Evolutionary conservation across 805 yeast species (phyloP).

Genomic region (Kuraishia molischiana): DNA sequence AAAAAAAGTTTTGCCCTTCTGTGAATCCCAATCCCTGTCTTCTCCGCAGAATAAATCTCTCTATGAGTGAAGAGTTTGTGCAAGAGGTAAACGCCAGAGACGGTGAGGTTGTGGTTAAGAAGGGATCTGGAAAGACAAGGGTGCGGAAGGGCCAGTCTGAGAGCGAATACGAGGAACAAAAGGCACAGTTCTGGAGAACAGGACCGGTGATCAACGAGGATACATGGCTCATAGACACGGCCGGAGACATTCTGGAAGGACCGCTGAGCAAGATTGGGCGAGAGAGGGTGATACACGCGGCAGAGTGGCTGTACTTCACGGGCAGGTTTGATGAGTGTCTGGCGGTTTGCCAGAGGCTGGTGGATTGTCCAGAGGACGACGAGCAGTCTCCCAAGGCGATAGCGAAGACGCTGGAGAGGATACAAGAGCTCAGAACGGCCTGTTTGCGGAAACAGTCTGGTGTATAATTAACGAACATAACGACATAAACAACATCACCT

Average conservation of each 20-base stretch:
- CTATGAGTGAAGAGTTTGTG: no score
- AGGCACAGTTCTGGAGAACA: constrained; percentile 30
- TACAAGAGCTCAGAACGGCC: constrained; percentile 31
- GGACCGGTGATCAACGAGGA: constrained; percentile 52
- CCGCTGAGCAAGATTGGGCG: constrained; percentile 39
- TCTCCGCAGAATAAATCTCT: no score
- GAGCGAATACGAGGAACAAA: constrained; percentile 50
- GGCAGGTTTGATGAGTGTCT: constrained; percentile 44
- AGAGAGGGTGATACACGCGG: constrained; percentile 42
- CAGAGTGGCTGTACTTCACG: constrained; percentile 54
- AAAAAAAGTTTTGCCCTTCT: no score
- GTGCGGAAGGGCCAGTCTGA: constrained; percentile 63
- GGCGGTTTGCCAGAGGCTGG: constrained; percentile 27
- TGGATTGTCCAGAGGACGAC: constrained; percentile 11
- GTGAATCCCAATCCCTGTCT: no score
- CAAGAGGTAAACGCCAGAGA: no score
- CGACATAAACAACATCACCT: background rate
- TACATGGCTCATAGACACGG: constrained; percentile 26
- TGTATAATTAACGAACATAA: no score
- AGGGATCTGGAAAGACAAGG: constrained; percentile 35
- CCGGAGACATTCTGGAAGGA: background rate
- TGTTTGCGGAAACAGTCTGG: constrained; percentile 21
- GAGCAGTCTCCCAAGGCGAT: constrained; percentile 26
- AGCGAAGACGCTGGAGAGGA: constrained; percentile 39
- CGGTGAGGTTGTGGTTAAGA: constrained; percentile 34